Conservation (phyloP, 352 stramenopile species). For the Globisporangium emineosum region DNA sequence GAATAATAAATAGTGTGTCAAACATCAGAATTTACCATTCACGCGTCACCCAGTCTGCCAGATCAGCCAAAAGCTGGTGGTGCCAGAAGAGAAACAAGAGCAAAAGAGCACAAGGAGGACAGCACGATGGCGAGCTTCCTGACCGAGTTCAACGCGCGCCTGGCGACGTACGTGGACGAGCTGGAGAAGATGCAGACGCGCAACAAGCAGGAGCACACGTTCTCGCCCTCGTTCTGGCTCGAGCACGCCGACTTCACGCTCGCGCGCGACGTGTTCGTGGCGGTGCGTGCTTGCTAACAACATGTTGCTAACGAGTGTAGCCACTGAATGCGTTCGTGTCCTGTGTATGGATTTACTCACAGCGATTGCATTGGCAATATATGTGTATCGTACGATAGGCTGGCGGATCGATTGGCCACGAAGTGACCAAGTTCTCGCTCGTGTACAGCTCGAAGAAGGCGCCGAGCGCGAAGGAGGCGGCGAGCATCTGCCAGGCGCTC, state of each 20-base stretch:
- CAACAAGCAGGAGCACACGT: conserved; percentile 50
- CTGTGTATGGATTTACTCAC: neutral
- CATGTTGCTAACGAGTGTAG: neutral
- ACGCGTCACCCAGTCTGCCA: neutral
- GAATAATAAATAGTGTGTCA: neutral
- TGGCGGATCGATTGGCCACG: conserved; percentile 59
- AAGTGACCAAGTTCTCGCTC: conserved; percentile 88
- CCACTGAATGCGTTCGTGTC: neutral
- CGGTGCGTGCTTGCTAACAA: conserved; percentile 30
- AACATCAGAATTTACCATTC: neutral
- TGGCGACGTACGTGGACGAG: conserved; percentile 51
- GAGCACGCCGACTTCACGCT: conserved; percentile 74
- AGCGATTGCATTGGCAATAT: neutral
- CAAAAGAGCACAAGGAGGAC: neutral
- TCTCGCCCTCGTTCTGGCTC: conserved; percentile 79
- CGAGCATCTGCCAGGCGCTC: conserved; percentile 77
- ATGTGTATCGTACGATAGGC: conserved; percentile 31
- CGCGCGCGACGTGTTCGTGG: conserved; percentile 75
- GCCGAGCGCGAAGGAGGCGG: conserved; percentile 56
- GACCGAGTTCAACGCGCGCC: conserved; percentile 47
- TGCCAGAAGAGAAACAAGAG: neutral
- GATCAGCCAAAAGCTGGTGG: conserved; percentile 9
- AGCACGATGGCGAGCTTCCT: conserved; percentile 51
- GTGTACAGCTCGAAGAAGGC: conserved; percentile 67
- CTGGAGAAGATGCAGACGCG: conserved; percentile 57